These are phyloP conservation scores for Penicillium silybi DNA, from an alignment of 495 filamentous ascomycete species.

Conservation along the genomic window DNA sequence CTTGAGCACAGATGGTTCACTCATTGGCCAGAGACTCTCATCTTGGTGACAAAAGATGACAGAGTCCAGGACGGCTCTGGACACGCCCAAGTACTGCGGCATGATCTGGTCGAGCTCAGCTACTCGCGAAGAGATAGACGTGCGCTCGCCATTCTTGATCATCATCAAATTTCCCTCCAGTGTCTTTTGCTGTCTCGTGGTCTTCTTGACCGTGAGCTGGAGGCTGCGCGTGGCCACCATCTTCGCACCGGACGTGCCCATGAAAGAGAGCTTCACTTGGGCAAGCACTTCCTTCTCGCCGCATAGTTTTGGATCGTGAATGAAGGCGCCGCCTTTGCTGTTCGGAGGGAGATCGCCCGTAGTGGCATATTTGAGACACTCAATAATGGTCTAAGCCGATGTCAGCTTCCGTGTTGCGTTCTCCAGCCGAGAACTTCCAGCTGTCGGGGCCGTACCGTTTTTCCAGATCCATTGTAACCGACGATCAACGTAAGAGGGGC, in stretches of 20 bases:
- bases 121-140: slow-evolving; percentile 69
- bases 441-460: slow-evolving; percentile 57
- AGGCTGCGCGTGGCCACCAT: slow-evolving; percentile 79
- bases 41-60: slow-evolving; percentile 99
- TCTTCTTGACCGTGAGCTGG: slow-evolving; percentile 83
- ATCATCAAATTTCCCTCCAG: slow-evolving; percentile 74
- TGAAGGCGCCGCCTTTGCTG: slow-evolving; percentile 90
- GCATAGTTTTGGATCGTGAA: slow-evolving; percentile 90
- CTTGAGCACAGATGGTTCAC: slow-evolving; percentile 77
- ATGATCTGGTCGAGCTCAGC: slow-evolving; percentile 78
- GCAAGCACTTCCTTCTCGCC: slow-evolving; percentile 89
- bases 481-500: slow-evolving; percentile 93
- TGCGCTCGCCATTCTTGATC: slow-evolving; percentile 75
- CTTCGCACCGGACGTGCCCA: slow-evolving; percentile 64
- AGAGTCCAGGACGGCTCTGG: slow-evolving; percentile 80
- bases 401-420: slow-evolving; percentile 6
- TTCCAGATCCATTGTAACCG: slow-evolving; percentile 94
- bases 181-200: slow-evolving; percentile 65
- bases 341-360: slow-evolving; percentile 92
- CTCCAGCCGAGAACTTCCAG: neutral
- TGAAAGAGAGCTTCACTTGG: slow-evolving; percentile 87
- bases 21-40: slow-evolving; percentile 97
- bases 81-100: slow-evolving; percentile 85
- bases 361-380: slow-evolving; percentile 97
- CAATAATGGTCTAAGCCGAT: slow-evolving; percentile 75